phyloP scores from a whole-genome alignment of 345 rosid species.

The Hibiscus trionum region DNA sequence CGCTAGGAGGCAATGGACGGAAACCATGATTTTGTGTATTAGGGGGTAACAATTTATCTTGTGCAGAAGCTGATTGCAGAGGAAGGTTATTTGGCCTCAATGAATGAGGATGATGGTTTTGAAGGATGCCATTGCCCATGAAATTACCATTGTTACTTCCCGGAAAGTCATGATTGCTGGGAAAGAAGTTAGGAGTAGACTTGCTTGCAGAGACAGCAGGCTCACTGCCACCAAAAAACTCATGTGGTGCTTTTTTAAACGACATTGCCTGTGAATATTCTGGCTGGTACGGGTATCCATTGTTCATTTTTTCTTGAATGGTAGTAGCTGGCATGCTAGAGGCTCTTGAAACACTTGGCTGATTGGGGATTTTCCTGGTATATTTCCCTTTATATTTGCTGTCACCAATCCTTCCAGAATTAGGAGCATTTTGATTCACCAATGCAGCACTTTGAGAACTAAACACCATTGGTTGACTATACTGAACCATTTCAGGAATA shows the following conservation, averaged over 20 bases:
- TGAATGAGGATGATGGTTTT: constrained; percentile 27
- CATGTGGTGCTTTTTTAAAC: constrained; percentile 83
- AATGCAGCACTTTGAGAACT: constrained; percentile 16
- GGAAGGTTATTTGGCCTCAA: constrained; percentile 33
- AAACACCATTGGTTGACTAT: constrained; percentile 28
- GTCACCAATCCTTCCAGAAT: constrained; percentile 30
- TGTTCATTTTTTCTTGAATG: constrained; percentile 33
- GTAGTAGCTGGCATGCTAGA: constrained; percentile 25
- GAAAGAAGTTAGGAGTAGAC: constrained; percentile 29
- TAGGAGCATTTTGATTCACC: constrained; percentile 17
- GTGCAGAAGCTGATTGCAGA: constrained; percentile 29
- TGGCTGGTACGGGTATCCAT: constrained; percentile 22
- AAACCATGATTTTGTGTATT: constrained; percentile 31
- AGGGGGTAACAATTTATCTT: constrained; percentile 27
- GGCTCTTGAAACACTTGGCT: constrained; percentile 35
- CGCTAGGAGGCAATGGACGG: constrained; percentile 35
- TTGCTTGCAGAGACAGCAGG: constrained; percentile 29
- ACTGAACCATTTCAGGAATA: constrained; percentile 26
- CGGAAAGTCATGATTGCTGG: constrained; percentile 28
- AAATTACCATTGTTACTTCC: constrained; percentile 31
- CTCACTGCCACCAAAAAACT: constrained; percentile 43
- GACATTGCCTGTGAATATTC: constrained; percentile 37
- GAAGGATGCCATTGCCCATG: constrained; percentile 21
- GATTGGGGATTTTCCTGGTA: constrained; percentile 26
- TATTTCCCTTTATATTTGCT: constrained; percentile 33